Evolutionary conservation across 495 filamentous ascomycete species (phyloP).

Genomic region (Talaromyces liani): DNA sequence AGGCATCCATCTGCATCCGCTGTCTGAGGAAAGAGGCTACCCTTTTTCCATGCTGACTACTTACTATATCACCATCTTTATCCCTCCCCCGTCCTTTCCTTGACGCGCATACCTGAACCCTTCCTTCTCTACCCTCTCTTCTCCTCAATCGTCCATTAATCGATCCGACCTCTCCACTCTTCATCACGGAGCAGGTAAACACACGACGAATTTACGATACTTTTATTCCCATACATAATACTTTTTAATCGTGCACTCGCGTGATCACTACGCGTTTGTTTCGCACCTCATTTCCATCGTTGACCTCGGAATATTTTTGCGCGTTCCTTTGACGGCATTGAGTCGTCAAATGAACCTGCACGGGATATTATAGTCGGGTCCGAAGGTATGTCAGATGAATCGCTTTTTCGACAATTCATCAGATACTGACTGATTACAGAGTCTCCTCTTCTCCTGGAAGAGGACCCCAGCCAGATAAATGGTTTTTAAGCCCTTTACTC

Average conservation of each 20-base stretch:
- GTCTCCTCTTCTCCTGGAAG: conserved; percentile 44
- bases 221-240: background rate
- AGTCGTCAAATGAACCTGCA: conserved; percentile 65
- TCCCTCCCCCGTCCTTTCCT: background rate
- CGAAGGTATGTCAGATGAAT: conserved; percentile 32
- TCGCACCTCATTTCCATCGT: background rate
- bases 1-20: background rate
- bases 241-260: background rate
- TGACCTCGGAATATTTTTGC: conserved; percentile 18
- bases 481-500: conserved; percentile 75
- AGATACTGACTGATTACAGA: conserved; percentile 18
- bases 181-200: background rate
- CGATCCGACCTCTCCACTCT: background rate
- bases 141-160: background rate
- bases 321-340: conserved; percentile 52
- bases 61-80: background rate
- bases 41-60: no score
- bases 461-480: conserved; percentile 59
- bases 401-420: background rate
- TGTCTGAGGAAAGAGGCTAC: no score
- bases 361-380: conserved; percentile 33
- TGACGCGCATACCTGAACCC: background rate
- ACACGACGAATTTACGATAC: background rate
- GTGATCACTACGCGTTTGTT: background rate
- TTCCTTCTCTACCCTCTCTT: background rate